Evolutionary conservation across 352 stramenopile species (phyloP), one percentile per base, ranked within the genome.

Genomic region (Pelagophyceae sp.): DNA sequence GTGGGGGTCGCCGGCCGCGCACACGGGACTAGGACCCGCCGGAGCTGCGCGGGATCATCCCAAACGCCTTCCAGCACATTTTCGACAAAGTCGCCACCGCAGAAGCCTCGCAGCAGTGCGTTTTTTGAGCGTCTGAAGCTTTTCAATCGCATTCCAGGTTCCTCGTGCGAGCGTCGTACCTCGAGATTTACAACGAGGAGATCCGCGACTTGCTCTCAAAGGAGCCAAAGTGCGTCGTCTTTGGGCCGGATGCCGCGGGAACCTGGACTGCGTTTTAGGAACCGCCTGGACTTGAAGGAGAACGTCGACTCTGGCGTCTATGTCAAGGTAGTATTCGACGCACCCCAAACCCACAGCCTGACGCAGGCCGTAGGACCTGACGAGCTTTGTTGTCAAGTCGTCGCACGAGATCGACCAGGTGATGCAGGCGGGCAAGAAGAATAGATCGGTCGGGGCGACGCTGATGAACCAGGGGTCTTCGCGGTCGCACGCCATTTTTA

Each of bases 401-500:
- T 79, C 82, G 1, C 70, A 75, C 29, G 94, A 98, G 80, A 97
- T 97, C 76, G 88, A 96, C 77, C 84, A 85, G 23, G 90, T 98
- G 6, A 95, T 98, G 76, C 81, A 92, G 77, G 87, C 82, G 5
- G 95, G 95, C 33, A 95, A 96, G 69, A 94, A 94, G 67, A 98
- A 98, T 83, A 80, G 95, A 23, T 97, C 92, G 0, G 93, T 98
- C 5, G 95, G 92, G 0, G 89, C 91, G 19, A 99, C 95, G 27
- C 84, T 97, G 0, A 98, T 99, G 95, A 99, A 99, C 85, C 79
- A 91, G 0, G 91, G 93, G 0, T 98, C 92, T 0, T 98, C 92
- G 25, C 90, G 95, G 6, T 98, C 93, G 17, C 95, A 99, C 86
- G 95, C 90, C n/a, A 93, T 98, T 29, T 98, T 99, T 74, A 97